phyloP scores from a whole-genome alignment of 441 rosid species.

The Adansonia grandidieri region DNA sequence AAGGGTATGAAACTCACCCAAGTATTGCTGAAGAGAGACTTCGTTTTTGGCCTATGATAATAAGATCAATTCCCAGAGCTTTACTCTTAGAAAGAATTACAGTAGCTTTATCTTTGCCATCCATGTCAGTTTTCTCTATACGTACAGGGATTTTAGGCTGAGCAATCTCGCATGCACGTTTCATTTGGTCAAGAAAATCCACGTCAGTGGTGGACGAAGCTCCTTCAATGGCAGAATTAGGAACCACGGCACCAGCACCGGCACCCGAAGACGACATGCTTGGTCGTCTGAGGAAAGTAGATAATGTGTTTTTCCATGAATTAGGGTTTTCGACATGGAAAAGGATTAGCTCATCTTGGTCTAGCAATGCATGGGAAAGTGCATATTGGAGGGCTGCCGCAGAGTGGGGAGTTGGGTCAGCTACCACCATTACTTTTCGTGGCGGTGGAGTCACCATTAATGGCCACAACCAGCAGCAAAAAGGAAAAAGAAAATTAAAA shows the following conservation, averaged over 20 bases:
- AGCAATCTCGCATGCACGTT: conserved; percentile 55
- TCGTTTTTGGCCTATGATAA: conserved; percentile 70
- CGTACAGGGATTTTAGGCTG: conserved; percentile 10
- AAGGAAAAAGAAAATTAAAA: not conserved
- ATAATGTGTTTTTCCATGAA: conserved; percentile 63
- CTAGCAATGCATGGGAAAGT: conserved; percentile 24
- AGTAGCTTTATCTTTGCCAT: conserved; percentile 44
- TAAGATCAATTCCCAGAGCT: conserved; percentile 53
- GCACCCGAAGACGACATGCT: conserved; percentile 29
- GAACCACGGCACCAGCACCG: not conserved
- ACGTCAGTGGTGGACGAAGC: conserved; percentile 27
- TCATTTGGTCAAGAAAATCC: conserved; percentile 77
- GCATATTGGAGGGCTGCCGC: conserved; percentile 53
- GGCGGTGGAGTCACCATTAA: conserved; percentile 38
- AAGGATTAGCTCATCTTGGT: conserved; percentile 47
- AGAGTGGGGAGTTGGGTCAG: conserved; percentile 49
- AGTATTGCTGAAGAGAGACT: conserved; percentile 66
- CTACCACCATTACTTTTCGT: conserved; percentile 50
- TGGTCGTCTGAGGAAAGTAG: conserved; percentile 54
- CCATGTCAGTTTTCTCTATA: not conserved
- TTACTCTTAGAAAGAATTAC: conserved; percentile 54
- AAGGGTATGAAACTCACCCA: conserved; percentile 48
- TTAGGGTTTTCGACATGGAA: conserved; percentile 46
- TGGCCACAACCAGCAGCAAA: conserved; percentile 22
- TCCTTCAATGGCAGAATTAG: not conserved